Evolutionary conservation across 164 flowering plant species (phyloP), one percentile per base, ranked within the genome.

Genomic region (Sextonia rubra): DNA sequence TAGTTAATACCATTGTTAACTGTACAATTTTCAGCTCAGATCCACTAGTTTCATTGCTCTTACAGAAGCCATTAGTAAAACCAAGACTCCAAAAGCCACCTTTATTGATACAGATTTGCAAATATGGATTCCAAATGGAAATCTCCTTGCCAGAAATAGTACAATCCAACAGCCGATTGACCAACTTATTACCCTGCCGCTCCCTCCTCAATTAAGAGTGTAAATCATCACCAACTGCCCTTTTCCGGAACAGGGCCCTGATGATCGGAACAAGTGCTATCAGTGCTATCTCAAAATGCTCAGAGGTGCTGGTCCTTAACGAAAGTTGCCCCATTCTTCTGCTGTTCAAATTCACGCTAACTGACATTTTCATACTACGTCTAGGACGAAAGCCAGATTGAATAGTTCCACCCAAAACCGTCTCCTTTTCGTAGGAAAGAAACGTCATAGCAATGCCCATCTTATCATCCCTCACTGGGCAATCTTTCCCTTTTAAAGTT

Each of bases 271-370:
- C 48, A 30, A 86, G 69, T 0, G 88, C 92, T 48, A 96, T 27
- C n/a, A 90, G 32, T 60, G 89, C 90, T 60, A 96, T 82, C 76
- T 89, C 88, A 72, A 87, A 24, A 60, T 86, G 93, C 67, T 89
- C 95, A 14, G 92, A 83, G 81, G 89, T 89, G 70, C 82, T 87
- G 6, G 88, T 78, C 82, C 86, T 91, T 27, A 96, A 47, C 70
- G 78, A 72, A 66, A 93, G 26, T 82, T 90, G 88, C 32, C 99
- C 99, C 97, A 90, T 92, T 80, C 84, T 87, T 65, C 82, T 82
- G 80, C 80, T 90, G 74, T 93, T 93, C 69, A 93, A 18, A 81
- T 90, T 93, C 27, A 80, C 91, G 80, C 83, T 90, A 4, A 91
- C 79, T 0, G 94, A 86, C 83, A 92, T 70, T 70, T 62, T 83